Conservation (phyloP, 257 asterid genomes). For the Knoxia roxburghii region DNA sequence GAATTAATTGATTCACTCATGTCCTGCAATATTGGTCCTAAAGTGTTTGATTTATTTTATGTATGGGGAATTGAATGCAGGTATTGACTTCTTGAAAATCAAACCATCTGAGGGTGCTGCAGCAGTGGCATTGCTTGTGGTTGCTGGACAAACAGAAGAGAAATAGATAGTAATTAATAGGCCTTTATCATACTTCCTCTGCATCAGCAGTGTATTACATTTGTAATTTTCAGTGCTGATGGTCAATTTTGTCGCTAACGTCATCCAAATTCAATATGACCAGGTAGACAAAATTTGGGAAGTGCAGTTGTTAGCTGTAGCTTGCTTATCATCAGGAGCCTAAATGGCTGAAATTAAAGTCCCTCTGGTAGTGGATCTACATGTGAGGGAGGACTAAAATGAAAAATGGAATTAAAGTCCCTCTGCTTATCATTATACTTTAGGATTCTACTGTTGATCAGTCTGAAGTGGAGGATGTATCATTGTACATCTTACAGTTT, state of each 20-base stretch:
- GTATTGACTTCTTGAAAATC: conserved; percentile 79
- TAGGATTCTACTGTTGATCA: conserved; percentile 28
- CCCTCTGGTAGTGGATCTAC: conserved; percentile 48
- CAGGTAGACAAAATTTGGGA: conserved; percentile 53
- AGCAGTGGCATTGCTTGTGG: too few relatives aligned
- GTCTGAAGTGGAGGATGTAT: conserved; percentile 64
- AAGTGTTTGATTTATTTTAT: conserved; percentile 22
- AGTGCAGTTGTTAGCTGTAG: conserved; percentile 53
- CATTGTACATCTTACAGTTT: conserved; percentile 60
- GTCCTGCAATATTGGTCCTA: conserved; percentile 6
- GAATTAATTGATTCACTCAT: not conserved
- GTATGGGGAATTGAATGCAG: conserved; percentile 56
- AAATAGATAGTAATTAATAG: too few relatives aligned
- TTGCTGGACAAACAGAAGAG: too few relatives aligned
- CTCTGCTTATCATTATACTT: too few relatives aligned
- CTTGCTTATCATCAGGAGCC: conserved; percentile 68
- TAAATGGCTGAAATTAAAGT: conserved; percentile 61
- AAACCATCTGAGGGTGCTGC: conserved; percentile 75
- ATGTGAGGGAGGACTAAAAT: conserved; percentile 33
- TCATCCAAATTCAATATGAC: too few relatives aligned
- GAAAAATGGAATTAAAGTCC: not conserved
- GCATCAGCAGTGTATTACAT: conserved; percentile 14
- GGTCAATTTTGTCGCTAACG: conserved; percentile 11
- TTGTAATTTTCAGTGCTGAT: conserved; percentile 11
- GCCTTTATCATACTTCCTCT: too few relatives aligned